Evolutionary conservation across 116 monocot genomes (phyloP), one percentile per base, ranked within the genome.

Genomic region (Phalaenopsis hybrid): DNA sequence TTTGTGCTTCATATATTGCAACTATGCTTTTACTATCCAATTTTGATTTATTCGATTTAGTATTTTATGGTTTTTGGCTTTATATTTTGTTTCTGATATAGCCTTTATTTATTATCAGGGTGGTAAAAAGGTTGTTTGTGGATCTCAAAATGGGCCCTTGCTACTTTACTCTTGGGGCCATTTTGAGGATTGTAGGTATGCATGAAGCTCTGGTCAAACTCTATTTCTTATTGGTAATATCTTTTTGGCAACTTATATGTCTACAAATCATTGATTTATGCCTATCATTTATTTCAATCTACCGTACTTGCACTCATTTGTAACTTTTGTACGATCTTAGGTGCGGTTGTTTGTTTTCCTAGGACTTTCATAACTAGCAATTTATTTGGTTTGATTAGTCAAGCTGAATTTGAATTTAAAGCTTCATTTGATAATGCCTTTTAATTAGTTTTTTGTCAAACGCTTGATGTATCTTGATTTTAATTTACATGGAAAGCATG

Each of bases 151-250:
- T 59, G 97, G 97, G 83, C 88, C 89, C 44, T 57, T 94, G 57
- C 83, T 97, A 74, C 77, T 97, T 44, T 97, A 93, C 84, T 92
- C 94, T 55, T 97, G 94, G 97, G 94, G 97, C 41, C 85, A 86
- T 85, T 91, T 97, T 55, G 83, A 90, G 78, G 97, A 97, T 82
- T 92, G 92, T 87, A 97, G 94, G 97, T 97, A 90, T 75, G 4
- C 82, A 31, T 51, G 45, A 57, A 51, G 57, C 73, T 73, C 55
- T 44, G 37, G 6, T 0, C 15, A 17, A 20, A 78, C 25, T 48
- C 3, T 31, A 6, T 57, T 28, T 79, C 31, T 25, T 58, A 58
- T 58, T 20, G 9, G 52, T 44, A 44, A 31, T 79, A 7, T 57
- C 49, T 80, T n/a, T 20, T 25, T n/a, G 17, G 46, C 25, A 48